Conservation (phyloP, 1,284 basidiomycete species). For the Sporisorium iseilematis-ciliati region DNA sequence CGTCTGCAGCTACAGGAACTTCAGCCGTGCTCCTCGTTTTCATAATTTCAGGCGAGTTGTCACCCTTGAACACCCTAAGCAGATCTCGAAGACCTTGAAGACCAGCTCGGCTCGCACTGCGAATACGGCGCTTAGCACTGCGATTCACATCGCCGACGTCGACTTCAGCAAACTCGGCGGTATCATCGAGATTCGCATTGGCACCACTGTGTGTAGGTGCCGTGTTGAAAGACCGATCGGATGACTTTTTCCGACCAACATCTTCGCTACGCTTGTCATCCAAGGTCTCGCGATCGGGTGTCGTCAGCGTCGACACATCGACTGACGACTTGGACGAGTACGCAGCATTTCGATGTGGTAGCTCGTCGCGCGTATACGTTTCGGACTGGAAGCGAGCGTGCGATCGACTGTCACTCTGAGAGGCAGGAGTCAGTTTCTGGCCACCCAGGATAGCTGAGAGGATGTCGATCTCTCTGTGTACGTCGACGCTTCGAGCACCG, state of each 20-base stretch:
- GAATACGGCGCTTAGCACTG: slow-evolving; percentile 50
- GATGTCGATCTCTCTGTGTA: slow-evolving; percentile 60
- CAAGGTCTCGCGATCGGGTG: slow-evolving; percentile 9
- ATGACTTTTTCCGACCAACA: not conserved
- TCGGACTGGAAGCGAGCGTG: slow-evolving; percentile 39
- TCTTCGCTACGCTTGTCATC: slow-evolving; percentile 9
- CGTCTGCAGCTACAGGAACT: not conserved
- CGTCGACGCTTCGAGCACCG: slow-evolving; percentile 38
- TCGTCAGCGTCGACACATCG: slow-evolving; percentile 8
- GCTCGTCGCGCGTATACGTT: slow-evolving; percentile 22
- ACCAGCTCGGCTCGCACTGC: slow-evolving; percentile 55
- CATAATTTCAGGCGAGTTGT: not conserved
- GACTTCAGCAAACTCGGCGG: slow-evolving; percentile 10
- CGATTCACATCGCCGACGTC: slow-evolving; percentile 35
- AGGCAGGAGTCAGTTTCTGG: slow-evolving; percentile 13
- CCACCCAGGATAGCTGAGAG: slow-evolving; percentile 54
- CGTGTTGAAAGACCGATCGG: slow-evolving; percentile 24
- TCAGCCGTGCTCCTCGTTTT: not conserved
- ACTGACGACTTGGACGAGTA: not conserved
- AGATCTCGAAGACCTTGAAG: slow-evolving; percentile 55
- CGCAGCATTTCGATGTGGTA: slow-evolving; percentile 2
- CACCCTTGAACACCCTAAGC: slow-evolving; percentile 40
- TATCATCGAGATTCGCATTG: slow-evolving; percentile 9
- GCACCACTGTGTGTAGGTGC: slow-evolving; percentile 14
- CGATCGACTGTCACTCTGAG: slow-evolving; percentile 15